phyloP scores from a whole-genome alignment of 257 asterid genomes.

The Prunella vulgaris region DNA sequence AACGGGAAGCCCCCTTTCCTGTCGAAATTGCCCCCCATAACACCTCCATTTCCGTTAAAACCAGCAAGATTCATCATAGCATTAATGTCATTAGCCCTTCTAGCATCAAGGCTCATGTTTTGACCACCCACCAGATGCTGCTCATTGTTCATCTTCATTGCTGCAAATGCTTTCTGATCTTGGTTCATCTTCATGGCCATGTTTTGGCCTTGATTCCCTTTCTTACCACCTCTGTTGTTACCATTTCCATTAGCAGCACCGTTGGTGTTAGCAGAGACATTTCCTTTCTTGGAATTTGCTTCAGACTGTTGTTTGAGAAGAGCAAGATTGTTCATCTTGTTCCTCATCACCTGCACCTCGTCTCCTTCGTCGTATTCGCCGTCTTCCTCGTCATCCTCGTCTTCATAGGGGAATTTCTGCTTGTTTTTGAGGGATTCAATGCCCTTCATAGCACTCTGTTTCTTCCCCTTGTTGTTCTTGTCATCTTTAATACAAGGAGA shows the following conservation, averaged over 20 bases:
- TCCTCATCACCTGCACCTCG: conserved; percentile 36
- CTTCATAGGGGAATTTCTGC: conserved; percentile 30
- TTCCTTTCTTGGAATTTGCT: conserved; percentile 18
- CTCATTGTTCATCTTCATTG: conserved; percentile 33
- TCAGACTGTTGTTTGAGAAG: conserved; percentile 41
- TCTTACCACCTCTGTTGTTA: conserved; percentile 19
- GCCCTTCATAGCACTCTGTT: conserved; percentile 26
- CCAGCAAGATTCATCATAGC: conserved; percentile 77
- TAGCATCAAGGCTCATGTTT: neutral
- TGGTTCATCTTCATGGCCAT: conserved; percentile 33
- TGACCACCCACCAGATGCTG: conserved; percentile 13
- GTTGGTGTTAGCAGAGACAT: neutral
- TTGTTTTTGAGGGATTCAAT: conserved; percentile 42
- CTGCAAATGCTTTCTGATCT: conserved; percentile 12
- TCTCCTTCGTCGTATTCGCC: conserved; percentile 42
- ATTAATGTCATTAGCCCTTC: conserved; percentile 36
- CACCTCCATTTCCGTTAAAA: conserved; percentile 44
- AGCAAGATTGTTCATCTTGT: conserved; percentile 26
- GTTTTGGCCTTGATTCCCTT: conserved; percentile 23
- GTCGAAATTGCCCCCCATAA: conserved; percentile 12
- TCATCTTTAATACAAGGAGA: conserved; percentile 27
- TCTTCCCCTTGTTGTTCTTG: conserved; percentile 34
- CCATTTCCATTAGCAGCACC: neutral
- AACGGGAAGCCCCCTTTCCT: neutral
- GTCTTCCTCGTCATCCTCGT: conserved; percentile 6